These are phyloP conservation scores for Ceratonia siliqua DNA, from an alignment of 306 rosid species.

Conservation along the genomic window DNA sequence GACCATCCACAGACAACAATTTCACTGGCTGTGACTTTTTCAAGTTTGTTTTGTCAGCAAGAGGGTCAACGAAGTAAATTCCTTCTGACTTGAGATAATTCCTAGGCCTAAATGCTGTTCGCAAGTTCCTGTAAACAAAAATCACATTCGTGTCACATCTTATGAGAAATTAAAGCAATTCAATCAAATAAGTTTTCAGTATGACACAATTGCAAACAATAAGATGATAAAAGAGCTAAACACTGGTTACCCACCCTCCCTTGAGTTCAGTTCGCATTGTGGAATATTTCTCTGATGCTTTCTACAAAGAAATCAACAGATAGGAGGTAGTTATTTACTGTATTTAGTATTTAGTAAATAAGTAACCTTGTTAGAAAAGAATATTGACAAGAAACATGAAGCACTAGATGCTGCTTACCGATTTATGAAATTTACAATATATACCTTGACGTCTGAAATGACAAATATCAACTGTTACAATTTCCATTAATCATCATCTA, in stretches of 20 bases:
- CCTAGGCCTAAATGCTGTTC: constrained; percentile 62
- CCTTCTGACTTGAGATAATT: constrained; percentile 70
- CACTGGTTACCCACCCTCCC: constrained; percentile 73
- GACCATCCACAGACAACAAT: constrained; percentile 77
- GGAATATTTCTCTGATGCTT: constrained; percentile 71
- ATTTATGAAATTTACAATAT: constrained; percentile 85
- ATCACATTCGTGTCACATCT: constrained; percentile 4
- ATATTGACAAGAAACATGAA: constrained; percentile 24
- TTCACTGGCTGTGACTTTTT: constrained; percentile 60
- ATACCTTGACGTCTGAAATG: constrained; percentile 73
- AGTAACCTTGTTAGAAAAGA: constrained; percentile 17
- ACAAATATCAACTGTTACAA: constrained; percentile 26
- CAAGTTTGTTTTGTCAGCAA: constrained; percentile 47
- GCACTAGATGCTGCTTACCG: constrained; percentile 50
- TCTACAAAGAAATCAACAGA: constrained; percentile 49
- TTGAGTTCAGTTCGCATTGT: constrained; percentile 78
- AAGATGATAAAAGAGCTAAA: background rate
- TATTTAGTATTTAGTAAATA: constrained; percentile 1
- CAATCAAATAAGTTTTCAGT: constrained; percentile 5
- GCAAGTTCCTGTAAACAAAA: constrained; percentile 64
- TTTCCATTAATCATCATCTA: constrained; percentile 27
- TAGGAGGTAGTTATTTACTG: background rate
- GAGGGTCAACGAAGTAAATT: constrained; percentile 79
- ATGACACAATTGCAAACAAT: constrained; percentile 5
- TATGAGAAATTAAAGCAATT: constrained; percentile 18